A percentile compares a stretch with the other conserved stretches of the same genome.
phyloP scores from a whole-genome alignment of 2,329 filamentous ascomycete genomes.

The Colletotrichum orbiculare region DNA sequence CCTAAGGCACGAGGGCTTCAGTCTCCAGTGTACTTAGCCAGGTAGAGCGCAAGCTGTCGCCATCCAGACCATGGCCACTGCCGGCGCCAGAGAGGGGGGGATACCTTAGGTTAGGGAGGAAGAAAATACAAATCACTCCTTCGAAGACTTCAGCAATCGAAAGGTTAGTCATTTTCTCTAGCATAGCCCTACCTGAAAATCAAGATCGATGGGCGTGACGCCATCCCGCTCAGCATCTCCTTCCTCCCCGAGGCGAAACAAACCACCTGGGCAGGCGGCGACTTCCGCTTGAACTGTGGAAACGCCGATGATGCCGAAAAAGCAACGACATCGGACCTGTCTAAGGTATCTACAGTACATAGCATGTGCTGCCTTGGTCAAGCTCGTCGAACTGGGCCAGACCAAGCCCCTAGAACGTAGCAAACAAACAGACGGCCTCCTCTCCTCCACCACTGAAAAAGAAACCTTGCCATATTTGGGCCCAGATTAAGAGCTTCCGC shows the following conservation, averaged over 20 bases:
- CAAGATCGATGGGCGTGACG: conserved; percentile 9
- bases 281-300: neutral
- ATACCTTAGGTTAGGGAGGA: neutral
- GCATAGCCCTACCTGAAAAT: conserved; percentile 16
- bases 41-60: too few relatives aligned
- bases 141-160: neutral
- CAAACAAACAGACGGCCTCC: too few relatives aligned
- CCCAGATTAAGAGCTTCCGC: too few relatives aligned
- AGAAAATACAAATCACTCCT: conserved; percentile 15
- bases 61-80: neutral
- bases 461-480: too few relatives aligned
- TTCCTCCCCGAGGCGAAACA: too few relatives aligned
- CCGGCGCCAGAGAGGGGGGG: conserved; percentile 3
- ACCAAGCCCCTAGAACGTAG: neutral
- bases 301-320: conserved; percentile 31
- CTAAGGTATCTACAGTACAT: too few relatives aligned
- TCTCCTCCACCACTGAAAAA: too few relatives aligned
- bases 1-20: too few relatives aligned
- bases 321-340: conserved; percentile 22
- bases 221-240: neutral
- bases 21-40: too few relatives aligned
- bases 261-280: too few relatives aligned
- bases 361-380: neutral
- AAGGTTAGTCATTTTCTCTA: neutral
- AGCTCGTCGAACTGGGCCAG: neutral